Evolutionary conservation across 2,329 filamentous ascomycete species (phyloP), one percentile per base, ranked within the genome.

Genomic region (Westerdykella aurantiaca): DNA sequence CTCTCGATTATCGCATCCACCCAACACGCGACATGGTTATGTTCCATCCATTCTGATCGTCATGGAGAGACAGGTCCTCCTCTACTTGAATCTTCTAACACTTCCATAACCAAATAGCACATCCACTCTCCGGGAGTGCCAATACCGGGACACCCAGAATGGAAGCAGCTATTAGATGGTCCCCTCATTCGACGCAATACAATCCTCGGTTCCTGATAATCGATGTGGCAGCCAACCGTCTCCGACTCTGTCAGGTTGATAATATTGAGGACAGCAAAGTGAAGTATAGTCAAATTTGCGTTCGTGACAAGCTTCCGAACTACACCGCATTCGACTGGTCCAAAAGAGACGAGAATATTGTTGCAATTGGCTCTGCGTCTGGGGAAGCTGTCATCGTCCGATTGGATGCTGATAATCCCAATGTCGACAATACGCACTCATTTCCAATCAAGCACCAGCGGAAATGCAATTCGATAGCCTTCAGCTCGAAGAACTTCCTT

Each of bases 391-490:
- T 85, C 50, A 71, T 94, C 16, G 69, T 93, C 44, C 78, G 82
- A 48, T 77, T 93, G 38, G 82, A 88, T 57, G 81, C 86, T 53
- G 78, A 80, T 51, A 59, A 61, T 23, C 63, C 66, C 11, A 57
- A 66, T 3, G 61, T 54, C 33, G 60, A 69, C 48, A 51, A 60
- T 52, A 53, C 83, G 76, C 41, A 88, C 79, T 57, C 85, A 39
- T 80, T 89, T 47, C 79, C 80, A 16, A 77, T 89, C 38, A 88
- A 86, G 62, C 81, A 88, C 63, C 80, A 85, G 42, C 79, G 88
- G 37, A 84, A 84, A 35, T 91, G 86, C 56, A 88, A 91, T 57
- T 85, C 86, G 0, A 85, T 93, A 34, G 83, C 86, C 3, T 89
- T 93, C 69, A 91, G 82, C 58, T 81, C 79, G 3, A 83, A 85